Percentiles rank a stretch among this genome's conserved stretches.
These are phyloP conservation scores for Afroboletus lepidellus DNA, from an alignment of 1,284 basidiomycete species.

Conservation along the genomic window DNA sequence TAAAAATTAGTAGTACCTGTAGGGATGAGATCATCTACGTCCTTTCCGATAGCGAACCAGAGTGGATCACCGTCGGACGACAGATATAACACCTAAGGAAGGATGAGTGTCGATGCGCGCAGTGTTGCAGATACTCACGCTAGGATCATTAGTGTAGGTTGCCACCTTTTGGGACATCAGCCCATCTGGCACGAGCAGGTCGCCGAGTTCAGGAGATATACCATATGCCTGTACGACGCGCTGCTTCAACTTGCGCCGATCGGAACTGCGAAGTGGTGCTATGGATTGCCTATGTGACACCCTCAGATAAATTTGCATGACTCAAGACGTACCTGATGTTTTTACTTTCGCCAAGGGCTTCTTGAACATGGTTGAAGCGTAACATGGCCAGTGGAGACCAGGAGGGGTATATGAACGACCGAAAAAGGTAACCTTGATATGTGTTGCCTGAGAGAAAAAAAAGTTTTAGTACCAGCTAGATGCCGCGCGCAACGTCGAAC, in stretches of 20 bases:
- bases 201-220: constrained; percentile 52
- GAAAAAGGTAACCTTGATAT: constrained; percentile 11
- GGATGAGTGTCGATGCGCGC: neutral
- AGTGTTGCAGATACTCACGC: constrained; percentile 43
- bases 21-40: constrained; percentile 64
- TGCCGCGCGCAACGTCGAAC: constrained; percentile 91
- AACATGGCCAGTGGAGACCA: neutral
- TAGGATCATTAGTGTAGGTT: constrained; percentile 59
- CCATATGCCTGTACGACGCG: constrained; percentile 50
- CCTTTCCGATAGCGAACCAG: constrained; percentile 79
- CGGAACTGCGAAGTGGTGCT: constrained; percentile 69
- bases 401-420: neutral
- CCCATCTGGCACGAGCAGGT: constrained; percentile 68
- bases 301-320: neutral
- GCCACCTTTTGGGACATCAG: constrained; percentile 63
- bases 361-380: constrained; percentile 60
- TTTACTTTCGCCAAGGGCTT: constrained; percentile 65
- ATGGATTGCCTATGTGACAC: neutral
- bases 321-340: constrained; percentile 48
- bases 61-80: constrained; percentile 72
- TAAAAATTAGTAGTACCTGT: constrained; percentile 55
- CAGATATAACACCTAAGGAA: constrained; percentile 56
- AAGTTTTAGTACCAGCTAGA: constrained; percentile 31
- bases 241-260: constrained; percentile 66
- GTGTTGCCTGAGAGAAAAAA: neutral